phyloP scores from a whole-genome alignment of 2,329 filamentous ascomycete genomes.

The Venturia nashicola region DNA sequence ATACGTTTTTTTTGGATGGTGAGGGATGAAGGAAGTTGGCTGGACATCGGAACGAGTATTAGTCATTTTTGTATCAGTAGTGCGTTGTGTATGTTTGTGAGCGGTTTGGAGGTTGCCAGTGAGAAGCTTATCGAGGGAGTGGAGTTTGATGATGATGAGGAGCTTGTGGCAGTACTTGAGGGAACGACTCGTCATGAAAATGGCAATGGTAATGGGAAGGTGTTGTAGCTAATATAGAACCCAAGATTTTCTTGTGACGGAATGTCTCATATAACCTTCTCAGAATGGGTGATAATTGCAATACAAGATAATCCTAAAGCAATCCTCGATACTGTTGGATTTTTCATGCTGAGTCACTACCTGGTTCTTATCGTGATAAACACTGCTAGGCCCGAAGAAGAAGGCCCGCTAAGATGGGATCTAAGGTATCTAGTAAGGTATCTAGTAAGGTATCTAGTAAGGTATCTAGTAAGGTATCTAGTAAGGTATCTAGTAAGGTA shows the following conservation, averaged over 20 bases:
- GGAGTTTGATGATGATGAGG: conserved; percentile 38
- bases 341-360: no score
- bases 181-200: neutral
- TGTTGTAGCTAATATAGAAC: neutral
- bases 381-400: neutral
- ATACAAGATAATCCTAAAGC: no score
- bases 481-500: no score
- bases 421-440: no score
- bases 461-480: no score
- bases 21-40: conserved; percentile 88
- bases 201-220: neutral
- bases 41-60: conserved; percentile 95
- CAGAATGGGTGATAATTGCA: no score
- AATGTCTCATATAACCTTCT: no score
- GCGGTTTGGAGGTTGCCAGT: conserved; percentile 73
- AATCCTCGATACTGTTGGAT: no score
- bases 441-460: no score
- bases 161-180: neutral
- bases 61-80: conserved; percentile 93
- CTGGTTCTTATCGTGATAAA: neutral
- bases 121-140: conserved; percentile 72
- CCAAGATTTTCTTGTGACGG: neutral
- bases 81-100: conserved; percentile 79
- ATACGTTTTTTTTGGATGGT: conserved; percentile 98
- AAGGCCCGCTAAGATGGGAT: neutral